A percentile compares a stretch with the other conserved stretches of the same genome.
These are phyloP conservation scores for Candida sakaeoensis DNA, from an alignment of 805 yeast genomes.

Conservation along the genomic window DNA sequence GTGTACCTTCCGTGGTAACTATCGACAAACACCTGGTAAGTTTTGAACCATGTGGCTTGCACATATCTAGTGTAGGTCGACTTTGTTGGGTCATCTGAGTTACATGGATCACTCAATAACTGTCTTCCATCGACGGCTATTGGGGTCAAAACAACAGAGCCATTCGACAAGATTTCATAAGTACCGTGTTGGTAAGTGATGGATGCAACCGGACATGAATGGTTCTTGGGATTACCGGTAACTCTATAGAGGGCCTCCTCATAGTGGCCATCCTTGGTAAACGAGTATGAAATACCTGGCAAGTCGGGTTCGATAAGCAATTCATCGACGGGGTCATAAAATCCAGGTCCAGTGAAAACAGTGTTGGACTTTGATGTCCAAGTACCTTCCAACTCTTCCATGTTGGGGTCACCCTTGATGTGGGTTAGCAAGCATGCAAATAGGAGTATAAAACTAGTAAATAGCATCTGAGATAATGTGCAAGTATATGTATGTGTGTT, in stretches of 20 bases:
- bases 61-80: constrained; percentile 70
- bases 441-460: constrained; percentile 3
- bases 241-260: constrained; percentile 89
- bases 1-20: constrained; percentile 80
- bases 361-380: constrained; percentile 94
- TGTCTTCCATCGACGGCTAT: constrained; percentile 90
- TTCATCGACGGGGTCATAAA: constrained; percentile 95
- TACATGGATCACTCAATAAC: constrained; percentile 82
- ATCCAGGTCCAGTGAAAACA: constrained; percentile 95
- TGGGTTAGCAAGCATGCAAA: constrained; percentile 7
- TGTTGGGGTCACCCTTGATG: constrained; percentile 31
- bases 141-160: constrained; percentile 68
- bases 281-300: constrained; percentile 91
- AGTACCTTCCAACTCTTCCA: constrained; percentile 68
- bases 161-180: constrained; percentile 59
- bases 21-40: constrained; percentile 61
- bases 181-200: constrained; percentile 88
- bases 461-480: not conserved
- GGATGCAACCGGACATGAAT: constrained; percentile 79
- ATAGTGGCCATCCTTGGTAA: constrained; percentile 86
- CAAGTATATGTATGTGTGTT: no score
- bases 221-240: constrained; percentile 63
- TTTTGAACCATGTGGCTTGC: constrained; percentile 58
- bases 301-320: constrained; percentile 90
- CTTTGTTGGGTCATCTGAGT: constrained; percentile 32